A percentile compares a stretch with the other conserved stretches of the same genome.
These are phyloP conservation scores for Taphrina deformans DNA, from an alignment of 1,139 yeast genomes.

Conservation along the genomic window DNA sequence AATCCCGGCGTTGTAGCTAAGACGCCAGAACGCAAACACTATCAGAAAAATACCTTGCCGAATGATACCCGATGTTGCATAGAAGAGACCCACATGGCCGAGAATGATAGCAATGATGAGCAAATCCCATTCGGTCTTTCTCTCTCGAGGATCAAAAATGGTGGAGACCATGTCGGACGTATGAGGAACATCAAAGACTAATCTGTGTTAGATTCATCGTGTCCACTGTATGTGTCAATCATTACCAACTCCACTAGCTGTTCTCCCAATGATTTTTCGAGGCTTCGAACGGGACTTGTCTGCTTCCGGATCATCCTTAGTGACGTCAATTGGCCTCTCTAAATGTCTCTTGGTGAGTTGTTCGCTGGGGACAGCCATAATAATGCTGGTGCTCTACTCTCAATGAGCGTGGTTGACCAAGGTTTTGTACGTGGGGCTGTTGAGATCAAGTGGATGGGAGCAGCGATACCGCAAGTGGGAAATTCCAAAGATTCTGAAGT, in stretches of 20 bases:
- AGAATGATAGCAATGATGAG: constrained; percentile 57
- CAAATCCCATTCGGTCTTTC: constrained; percentile 67
- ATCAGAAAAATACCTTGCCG: constrained; percentile 54
- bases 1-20: constrained; percentile 75
- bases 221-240: background rate
- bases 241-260: constrained; percentile 21
- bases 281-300: background rate
- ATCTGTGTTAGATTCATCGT: background rate
- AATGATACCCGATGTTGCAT: constrained; percentile 43
- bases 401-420: background rate
- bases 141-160: constrained; percentile 61
- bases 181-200: constrained; percentile 64
- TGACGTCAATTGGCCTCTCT: background rate
- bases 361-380: constrained; percentile 4
- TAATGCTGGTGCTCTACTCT: background rate
- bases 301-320: background rate
- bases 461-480: background rate
- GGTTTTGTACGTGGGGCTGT: constrained; percentile 1
- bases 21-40: constrained; percentile 73
- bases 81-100: constrained; percentile 56
- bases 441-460: background rate
- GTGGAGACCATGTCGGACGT: constrained; percentile 88
- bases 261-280: constrained; percentile 21
- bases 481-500: background rate
- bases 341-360: background rate